Evolutionary conservation across 306 rosid species (phyloP).

Genomic region (Morella rubra): DNA sequence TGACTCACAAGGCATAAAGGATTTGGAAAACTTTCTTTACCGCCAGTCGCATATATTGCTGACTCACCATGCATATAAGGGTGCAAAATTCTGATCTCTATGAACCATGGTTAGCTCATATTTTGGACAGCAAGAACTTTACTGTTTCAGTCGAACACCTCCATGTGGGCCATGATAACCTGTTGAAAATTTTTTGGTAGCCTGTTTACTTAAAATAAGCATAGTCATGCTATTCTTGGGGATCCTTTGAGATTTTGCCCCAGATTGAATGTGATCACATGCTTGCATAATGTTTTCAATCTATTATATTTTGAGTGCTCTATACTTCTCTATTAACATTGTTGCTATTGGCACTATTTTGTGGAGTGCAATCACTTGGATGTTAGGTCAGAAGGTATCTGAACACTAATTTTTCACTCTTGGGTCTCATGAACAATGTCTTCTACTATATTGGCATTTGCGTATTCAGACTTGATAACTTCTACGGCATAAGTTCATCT

Average conservation of each 20-base stretch:
- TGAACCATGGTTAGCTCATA: not conserved
- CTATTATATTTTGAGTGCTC: not conserved
- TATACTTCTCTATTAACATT: not conserved
- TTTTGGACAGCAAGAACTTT: not conserved
- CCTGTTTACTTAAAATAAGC: not conserved
- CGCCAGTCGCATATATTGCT: not conserved
- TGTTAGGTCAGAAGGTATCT: not conserved
- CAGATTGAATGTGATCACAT: not conserved
- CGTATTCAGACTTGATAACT: slow-evolving; percentile 18
- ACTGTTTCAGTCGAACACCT: not conserved
- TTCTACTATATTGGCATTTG: slow-evolving; percentile 13
- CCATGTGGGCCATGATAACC: not conserved
- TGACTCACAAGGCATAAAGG: too few species aligned
- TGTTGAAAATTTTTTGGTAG: not conserved
- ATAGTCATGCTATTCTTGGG: not conserved
- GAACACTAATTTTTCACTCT: not conserved
- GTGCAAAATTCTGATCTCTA: not conserved
- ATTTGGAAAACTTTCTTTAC: too few species aligned
- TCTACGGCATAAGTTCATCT: slow-evolving; percentile 27
- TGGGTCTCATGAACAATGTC: not conserved
- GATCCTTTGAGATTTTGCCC: not conserved
- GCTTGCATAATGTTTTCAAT: not conserved
- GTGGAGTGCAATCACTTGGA: not conserved
- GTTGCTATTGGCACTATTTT: not conserved
- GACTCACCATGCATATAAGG: not conserved